phyloP scores from a whole-genome alignment of 805 yeast genomes.

The Candida taoyuanica region DNA sequence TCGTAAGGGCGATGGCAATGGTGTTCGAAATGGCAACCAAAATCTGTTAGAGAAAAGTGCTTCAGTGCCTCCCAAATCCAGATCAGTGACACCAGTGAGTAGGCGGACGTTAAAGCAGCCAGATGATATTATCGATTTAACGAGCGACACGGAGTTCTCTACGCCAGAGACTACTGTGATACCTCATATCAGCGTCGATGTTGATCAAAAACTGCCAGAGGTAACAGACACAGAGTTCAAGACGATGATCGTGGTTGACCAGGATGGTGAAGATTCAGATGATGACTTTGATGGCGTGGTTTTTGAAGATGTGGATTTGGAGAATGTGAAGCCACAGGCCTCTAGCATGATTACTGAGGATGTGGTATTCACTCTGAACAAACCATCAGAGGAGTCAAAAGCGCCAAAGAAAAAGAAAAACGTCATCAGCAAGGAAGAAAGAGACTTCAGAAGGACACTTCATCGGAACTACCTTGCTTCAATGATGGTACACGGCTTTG shows the following conservation, averaged over 20 bases:
- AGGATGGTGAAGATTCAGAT: slow-evolving; percentile 36
- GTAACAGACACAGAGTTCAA: neutral
- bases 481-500: slow-evolving; percentile 61
- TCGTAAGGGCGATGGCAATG: neutral
- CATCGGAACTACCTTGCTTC: slow-evolving; percentile 58
- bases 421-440: slow-evolving; percentile 50
- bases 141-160: neutral
- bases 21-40: too few species aligned
- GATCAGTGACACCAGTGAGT: too few species aligned
- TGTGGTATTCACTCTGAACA: slow-evolving; percentile 14
- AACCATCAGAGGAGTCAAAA: slow-evolving; percentile 20
- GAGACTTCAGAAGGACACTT: slow-evolving; percentile 42
- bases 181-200: slow-evolving; percentile 1
- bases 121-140: slow-evolving; percentile 2
- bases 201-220: slow-evolving; percentile 8
- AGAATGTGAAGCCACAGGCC: slow-evolving; percentile 19
- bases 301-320: slow-evolving; percentile 26
- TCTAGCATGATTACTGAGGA: slow-evolving; percentile 17
- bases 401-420: slow-evolving; percentile 20
- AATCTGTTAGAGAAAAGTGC: too few species aligned
- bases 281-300: slow-evolving; percentile 23
- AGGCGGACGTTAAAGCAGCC: too few species aligned
- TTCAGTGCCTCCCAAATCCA: too few species aligned
- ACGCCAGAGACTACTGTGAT: neutral
- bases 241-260: slow-evolving; percentile 32